A percentile compares a stretch with the other conserved stretches of the same genome.
These are phyloP conservation scores for Botrytis hyacinthi DNA, from an alignment of 2,329 filamentous ascomycete species.

Conservation along the genomic window DNA sequence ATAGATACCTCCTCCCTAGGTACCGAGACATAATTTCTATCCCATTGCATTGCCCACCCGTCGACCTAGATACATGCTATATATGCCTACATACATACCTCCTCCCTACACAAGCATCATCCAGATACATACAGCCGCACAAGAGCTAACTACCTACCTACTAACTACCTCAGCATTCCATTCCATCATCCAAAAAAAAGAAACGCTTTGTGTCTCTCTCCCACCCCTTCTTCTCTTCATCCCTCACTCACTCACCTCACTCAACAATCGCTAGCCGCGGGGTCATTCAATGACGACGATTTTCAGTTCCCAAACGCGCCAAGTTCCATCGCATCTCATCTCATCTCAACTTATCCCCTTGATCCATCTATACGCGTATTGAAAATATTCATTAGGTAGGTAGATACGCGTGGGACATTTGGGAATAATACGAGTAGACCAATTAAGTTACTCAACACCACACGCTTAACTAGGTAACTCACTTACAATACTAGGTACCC, in stretches of 20 bases:
- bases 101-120: not conserved
- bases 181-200: not conserved
- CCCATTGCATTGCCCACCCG: not conserved
- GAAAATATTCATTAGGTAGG: not conserved
- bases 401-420: not conserved
- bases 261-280: not conserved
- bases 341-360: not conserved
- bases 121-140: not conserved
- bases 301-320: not conserved
- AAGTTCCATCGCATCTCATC: not conserved
- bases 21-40: not conserved
- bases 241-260: no score
- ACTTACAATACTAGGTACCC: not conserved
- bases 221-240: no score
- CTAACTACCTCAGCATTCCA: not conserved
- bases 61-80: no score
- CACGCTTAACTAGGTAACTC: not conserved
- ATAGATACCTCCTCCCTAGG: not conserved
- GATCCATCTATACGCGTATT: not conserved
- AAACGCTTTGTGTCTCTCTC: not conserved
- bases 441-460: not conserved
- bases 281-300: not conserved
- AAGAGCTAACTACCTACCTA: not conserved
- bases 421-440: not conserved
- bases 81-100: no score